A percentile compares a stretch with the other conserved stretches of the same genome.
phyloP scores from a whole-genome alignment of 805 yeast genomes.

The Zygosaccharomyces kombuchaensis region DNA sequence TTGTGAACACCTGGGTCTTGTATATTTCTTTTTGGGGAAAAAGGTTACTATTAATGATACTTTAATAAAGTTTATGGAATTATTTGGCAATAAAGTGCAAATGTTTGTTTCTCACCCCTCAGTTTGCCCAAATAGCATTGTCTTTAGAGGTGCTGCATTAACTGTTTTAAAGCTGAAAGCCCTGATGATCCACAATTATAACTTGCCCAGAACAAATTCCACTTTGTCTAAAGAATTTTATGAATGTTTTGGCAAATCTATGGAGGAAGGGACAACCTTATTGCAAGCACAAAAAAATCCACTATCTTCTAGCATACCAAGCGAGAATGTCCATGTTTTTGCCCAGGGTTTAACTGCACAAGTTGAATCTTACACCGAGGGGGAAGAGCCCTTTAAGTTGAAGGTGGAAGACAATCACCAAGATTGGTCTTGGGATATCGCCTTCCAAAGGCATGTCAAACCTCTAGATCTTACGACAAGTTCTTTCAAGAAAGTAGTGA shows the following conservation, averaged over 20 bases:
- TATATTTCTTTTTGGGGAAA: conserved; percentile 76
- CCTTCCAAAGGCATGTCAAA: conserved; percentile 27
- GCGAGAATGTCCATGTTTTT: conserved; percentile 26
- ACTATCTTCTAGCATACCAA: conserved; percentile 12
- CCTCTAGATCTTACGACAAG: conserved; percentile 27
- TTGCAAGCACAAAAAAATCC: conserved; percentile 23
- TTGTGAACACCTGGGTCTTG: conserved; percentile 40
- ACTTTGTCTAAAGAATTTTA: conserved; percentile 31
- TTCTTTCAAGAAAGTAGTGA: conserved; percentile 26
- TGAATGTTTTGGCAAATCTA: conserved; percentile 27
- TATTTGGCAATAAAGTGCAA: conserved; percentile 42
- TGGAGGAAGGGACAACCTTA: conserved; percentile 30
- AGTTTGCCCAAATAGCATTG: conserved; percentile 56
- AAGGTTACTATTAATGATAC: conserved; percentile 43
- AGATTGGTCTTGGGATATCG: conserved; percentile 25
- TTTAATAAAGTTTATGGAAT: conserved; percentile 48
- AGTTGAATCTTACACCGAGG: conserved; percentile 24
- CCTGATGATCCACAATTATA: conserved; percentile 41
- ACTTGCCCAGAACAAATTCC: conserved; percentile 36
- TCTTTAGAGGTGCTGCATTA: conserved; percentile 52
- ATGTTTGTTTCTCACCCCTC: conserved; percentile 74
- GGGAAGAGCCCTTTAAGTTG: conserved; percentile 12
- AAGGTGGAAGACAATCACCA: conserved; percentile 7
- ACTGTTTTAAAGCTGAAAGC: conserved; percentile 54
- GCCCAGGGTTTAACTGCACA: conserved; percentile 16